Evolutionary conservation across 306 rosid species (phyloP).

Genomic region (Lithocarpus polystachyus): DNA sequence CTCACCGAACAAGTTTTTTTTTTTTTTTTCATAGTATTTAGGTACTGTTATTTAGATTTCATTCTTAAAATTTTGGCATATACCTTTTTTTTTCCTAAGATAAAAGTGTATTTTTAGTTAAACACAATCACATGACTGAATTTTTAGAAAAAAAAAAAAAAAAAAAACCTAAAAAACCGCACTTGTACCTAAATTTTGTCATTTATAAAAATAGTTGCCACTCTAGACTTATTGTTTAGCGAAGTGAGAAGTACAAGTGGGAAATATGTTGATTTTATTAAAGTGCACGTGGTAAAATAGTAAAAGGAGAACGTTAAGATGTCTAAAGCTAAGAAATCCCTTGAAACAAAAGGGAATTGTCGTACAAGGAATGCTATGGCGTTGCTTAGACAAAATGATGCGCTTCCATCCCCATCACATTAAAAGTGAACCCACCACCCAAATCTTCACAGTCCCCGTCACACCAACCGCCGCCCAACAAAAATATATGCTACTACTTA

Average conservation of each 20-base stretch:
- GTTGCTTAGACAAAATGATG: not conserved
- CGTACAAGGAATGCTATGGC: not conserved
- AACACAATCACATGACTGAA: accelerated
- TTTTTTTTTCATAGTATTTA: no score
- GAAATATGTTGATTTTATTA: no score
- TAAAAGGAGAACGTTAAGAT: no score
- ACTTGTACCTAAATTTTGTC: accelerated
- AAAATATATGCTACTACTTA: not conserved
- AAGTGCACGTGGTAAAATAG: no score
- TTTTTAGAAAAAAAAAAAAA: no score
- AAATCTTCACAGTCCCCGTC: conserved; percentile 2
- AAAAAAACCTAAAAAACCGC: no score
- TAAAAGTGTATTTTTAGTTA: no score
- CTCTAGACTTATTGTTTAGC: no score
- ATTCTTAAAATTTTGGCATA: accelerated
- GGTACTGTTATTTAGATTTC: accelerated
- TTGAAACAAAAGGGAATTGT: not conserved
- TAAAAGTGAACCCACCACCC: conserved; percentile 21
- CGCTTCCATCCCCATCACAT: not conserved
- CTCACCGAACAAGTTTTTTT: no score
- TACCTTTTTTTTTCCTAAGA: accelerated
- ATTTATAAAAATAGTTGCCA: no score
- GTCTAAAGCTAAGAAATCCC: no score
- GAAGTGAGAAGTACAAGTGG: no score
- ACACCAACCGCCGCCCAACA: not conserved